These are phyloP conservation scores for Lathyrus oleraceus DNA, from an alignment of 306 rosid genomes.

Conservation along the genomic window DNA sequence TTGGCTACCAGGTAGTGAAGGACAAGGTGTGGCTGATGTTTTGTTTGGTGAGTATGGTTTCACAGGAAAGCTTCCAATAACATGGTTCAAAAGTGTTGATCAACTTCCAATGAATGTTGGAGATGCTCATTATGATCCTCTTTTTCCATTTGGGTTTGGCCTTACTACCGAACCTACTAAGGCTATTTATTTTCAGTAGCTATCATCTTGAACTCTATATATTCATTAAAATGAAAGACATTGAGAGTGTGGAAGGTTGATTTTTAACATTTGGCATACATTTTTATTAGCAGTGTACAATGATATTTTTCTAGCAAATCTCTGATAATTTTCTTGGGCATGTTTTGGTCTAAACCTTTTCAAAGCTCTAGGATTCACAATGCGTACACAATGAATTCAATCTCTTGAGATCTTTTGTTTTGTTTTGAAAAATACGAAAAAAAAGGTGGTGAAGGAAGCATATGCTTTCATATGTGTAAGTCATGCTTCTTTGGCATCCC, in stretches of 20 bases:
- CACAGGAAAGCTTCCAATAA: constrained; percentile 51
- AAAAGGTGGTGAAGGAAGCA: no score
- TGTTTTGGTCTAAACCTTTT: not conserved
- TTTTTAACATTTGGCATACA: constrained; percentile 13
- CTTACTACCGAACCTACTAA: constrained; percentile 43
- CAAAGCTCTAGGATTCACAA: not conserved
- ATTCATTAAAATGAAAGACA: not conserved
- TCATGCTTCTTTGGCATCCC: no score
- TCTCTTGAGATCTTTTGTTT: no score
- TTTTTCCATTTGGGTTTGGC: constrained; percentile 55
- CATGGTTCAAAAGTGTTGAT: constrained; percentile 58
- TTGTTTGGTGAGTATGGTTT: constrained; percentile 54
- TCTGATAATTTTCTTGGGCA: no score
- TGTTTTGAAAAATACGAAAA: no score
- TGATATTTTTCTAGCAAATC: not conserved
- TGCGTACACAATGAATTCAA: not conserved
- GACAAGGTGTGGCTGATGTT: constrained; percentile 56
- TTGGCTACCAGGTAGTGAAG: constrained; percentile 58
- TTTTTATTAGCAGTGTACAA: not conserved
- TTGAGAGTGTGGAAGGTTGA: not conserved
- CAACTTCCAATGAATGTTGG: constrained; percentile 58
- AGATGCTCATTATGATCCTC: constrained; percentile 53
- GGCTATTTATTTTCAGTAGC: constrained; percentile 29
- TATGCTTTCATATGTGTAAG: no score
- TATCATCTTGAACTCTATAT: not conserved